Conservation (phyloP, 768 basidiomycete genomes). For the Boletus bicolor region DNA sequence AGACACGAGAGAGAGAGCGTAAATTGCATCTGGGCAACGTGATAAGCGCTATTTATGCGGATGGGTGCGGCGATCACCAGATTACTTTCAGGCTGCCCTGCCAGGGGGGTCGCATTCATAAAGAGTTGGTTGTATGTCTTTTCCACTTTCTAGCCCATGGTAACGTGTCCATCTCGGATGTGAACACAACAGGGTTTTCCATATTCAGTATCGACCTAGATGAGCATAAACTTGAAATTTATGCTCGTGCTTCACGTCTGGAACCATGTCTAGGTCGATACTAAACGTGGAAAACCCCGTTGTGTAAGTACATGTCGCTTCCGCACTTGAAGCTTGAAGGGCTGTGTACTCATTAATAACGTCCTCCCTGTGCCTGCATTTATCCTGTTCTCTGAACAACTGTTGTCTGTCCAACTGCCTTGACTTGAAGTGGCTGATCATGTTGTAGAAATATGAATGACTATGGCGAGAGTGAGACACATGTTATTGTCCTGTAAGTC, state of each 20-base stretch:
- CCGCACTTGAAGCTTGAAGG: background rate
- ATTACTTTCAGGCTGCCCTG: background rate
- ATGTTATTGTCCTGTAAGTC: slow-evolving; percentile 1
- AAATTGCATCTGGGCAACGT: too few relatives aligned
- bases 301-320: background rate
- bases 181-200: too few relatives aligned
- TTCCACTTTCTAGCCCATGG: background rate
- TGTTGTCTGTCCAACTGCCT: background rate
- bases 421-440: background rate
- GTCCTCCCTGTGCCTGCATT: background rate
- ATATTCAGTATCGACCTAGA: too few relatives aligned
- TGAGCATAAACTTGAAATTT: too few relatives aligned
- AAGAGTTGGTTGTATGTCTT: background rate
- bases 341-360: background rate
- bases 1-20: too few relatives aligned
- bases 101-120: background rate
- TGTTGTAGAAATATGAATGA: background rate
- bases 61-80: background rate
- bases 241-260: too few relatives aligned
- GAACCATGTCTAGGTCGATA: too few relatives aligned
- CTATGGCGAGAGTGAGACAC: background rate
- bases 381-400: background rate
- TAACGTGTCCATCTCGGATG: background rate
- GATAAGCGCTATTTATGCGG: background rate
- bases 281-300: too few relatives aligned